Evolutionary conservation across 495 filamentous ascomycete species (phyloP).

Genomic region (Neurospora sublineolata): DNA sequence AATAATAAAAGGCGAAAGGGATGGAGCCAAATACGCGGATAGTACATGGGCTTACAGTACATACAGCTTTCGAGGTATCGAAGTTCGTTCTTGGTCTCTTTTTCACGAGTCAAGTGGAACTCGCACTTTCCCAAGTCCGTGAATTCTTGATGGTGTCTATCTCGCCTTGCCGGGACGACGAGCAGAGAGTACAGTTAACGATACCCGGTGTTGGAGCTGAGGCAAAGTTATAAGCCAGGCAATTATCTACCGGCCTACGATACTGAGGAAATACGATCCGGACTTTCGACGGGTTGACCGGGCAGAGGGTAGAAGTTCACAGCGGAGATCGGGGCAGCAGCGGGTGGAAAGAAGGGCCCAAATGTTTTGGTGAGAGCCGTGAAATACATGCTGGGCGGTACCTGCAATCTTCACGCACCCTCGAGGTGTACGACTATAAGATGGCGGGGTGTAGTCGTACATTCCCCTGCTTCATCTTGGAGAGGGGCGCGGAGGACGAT

Average conservation of each 20-base stretch:
- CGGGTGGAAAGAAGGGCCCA: not conserved
- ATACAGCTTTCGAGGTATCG: not conserved
- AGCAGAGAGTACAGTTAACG: not conserved
- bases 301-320: not conserved
- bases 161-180: not conserved
- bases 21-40: not conserved
- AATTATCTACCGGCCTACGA: not conserved
- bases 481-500: not conserved
- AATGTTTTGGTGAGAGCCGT: not conserved
- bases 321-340: not conserved
- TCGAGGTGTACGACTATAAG: not conserved
- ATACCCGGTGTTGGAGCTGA: not conserved
- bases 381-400: not conserved
- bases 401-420: not conserved
- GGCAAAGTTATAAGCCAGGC: not conserved
- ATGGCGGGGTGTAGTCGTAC: not conserved
- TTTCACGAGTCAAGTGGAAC: not conserved
- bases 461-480: not conserved
- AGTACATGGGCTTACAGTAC: not conserved
- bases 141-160: not conserved
- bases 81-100: not conserved
- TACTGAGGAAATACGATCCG: not conserved
- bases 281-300: not conserved
- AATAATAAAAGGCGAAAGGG: not conserved
- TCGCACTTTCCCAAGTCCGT: not conserved